A percentile compares a stretch with the other conserved stretches of the same genome.
Evolutionary conservation across 257 asterid genomes (phyloP).

Genomic region (Solanum pinnatisectum): DNA sequence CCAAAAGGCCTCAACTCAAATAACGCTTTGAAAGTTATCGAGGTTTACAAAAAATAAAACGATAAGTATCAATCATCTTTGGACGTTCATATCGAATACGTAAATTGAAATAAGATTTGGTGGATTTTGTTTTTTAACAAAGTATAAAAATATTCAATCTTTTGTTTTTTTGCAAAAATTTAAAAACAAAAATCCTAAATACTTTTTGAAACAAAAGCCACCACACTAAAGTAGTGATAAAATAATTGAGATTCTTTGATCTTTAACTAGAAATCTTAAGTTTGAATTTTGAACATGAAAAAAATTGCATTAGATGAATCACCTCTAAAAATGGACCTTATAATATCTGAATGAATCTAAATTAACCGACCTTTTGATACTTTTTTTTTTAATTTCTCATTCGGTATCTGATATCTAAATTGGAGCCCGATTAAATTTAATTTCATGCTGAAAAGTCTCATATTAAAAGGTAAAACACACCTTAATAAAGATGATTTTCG

Average conservation of each 20-base stretch:
- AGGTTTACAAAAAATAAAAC: too few species aligned
- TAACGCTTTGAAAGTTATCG: neutral
- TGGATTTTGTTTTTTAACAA: neutral
- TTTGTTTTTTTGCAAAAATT: neutral
- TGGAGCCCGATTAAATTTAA: accelerated
- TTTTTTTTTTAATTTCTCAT: accelerated
- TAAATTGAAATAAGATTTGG: neutral
- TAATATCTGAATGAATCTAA: neutral
- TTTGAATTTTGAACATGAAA: neutral
- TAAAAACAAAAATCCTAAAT: neutral
- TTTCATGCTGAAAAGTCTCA: accelerated
- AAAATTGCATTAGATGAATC: too few species aligned
- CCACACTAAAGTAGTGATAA: too few species aligned
- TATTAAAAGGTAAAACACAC: too few species aligned
- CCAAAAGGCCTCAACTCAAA: too few species aligned
- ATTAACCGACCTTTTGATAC: accelerated
- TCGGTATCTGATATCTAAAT: too few species aligned
- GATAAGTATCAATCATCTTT: neutral
- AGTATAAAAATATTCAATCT: neutral
- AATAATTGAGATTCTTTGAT: neutral
- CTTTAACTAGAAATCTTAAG: accelerated
- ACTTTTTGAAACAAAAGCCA: neutral
- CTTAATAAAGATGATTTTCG: accelerated
- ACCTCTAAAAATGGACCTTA: too few species aligned
- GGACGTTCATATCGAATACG: neutral